phyloP scores from a whole-genome alignment of 345 rosid species.

The Moricandia arvensis region DNA sequence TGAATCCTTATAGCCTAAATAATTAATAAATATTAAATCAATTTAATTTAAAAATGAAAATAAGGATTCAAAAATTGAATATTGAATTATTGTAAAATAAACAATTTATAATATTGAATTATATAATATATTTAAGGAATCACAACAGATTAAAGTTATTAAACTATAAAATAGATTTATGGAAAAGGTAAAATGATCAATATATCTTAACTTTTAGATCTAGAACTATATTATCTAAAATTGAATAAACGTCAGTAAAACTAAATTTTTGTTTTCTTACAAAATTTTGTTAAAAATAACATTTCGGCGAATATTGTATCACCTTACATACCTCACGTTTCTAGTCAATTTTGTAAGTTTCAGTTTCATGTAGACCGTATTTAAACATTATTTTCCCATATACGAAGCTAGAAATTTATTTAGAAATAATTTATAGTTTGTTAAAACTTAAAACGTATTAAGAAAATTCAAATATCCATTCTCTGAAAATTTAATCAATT shows the following conservation, averaged over 20 bases:
- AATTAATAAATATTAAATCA: background rate
- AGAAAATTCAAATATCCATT: background rate
- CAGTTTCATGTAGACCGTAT: too few species aligned
- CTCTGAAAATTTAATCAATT: background rate
- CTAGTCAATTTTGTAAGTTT: too few species aligned
- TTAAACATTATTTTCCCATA: too few species aligned
- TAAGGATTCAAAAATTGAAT: too few species aligned
- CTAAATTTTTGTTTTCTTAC: background rate
- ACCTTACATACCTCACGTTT: too few species aligned
- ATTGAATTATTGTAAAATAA: too few species aligned
- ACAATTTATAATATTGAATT: background rate
- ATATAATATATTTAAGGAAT: too few species aligned
- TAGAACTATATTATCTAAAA: background rate
- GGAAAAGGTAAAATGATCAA: background rate
- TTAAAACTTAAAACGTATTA: background rate
- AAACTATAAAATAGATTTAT: background rate
- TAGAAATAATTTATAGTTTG: too few species aligned
- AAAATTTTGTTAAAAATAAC: background rate
- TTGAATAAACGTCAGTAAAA: background rate
- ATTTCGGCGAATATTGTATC: background rate
- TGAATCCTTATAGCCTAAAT: background rate
- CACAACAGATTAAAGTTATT: background rate
- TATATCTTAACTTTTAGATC: background rate
- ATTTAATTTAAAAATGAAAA: background rate
- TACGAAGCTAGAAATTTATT: too few species aligned